Percentiles rank a stretch among this genome's conserved stretches.
phyloP scores from a whole-genome alignment of 1,139 yeast species.

The Diutina catenulata region DNA sequence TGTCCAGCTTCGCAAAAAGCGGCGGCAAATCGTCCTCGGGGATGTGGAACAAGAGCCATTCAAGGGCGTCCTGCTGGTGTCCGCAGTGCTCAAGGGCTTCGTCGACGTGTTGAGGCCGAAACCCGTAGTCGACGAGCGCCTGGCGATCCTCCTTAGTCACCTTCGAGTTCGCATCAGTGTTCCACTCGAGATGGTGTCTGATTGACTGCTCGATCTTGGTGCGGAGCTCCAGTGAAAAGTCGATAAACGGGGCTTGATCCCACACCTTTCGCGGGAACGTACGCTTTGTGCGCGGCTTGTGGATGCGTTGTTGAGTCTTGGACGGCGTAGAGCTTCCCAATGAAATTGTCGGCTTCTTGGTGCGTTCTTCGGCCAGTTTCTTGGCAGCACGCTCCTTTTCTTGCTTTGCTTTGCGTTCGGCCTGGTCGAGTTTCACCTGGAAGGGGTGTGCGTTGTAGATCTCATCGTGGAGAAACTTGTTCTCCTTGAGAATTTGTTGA shows the following conservation, averaged over 20 bases:
- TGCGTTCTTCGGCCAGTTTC: conserved; percentile 24
- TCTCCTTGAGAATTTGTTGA: conserved; percentile 27
- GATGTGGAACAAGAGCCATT: conserved; percentile 77
- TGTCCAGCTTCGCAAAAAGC: conserved; percentile 32
- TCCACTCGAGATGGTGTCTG: conserved; percentile 44
- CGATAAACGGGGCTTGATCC: conserved; percentile 49
- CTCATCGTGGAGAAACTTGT: conserved; percentile 35
- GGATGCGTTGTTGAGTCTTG: conserved; percentile 7
- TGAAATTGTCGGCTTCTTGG: conserved; percentile 28
- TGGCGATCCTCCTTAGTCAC: not conserved
- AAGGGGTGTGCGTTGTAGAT: conserved; percentile 67
- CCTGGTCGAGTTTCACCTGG: conserved; percentile 41
- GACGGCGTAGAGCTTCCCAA: not conserved
- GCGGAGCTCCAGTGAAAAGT: conserved; percentile 37
- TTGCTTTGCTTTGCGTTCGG: conserved; percentile 28
- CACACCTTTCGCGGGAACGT: conserved; percentile 34
- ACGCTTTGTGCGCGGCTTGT: conserved; percentile 5
- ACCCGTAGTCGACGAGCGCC: conserved; percentile 37
- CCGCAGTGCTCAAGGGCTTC: conserved; percentile 61
- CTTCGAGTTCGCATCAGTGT: conserved; percentile 1
- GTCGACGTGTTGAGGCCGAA: conserved; percentile 52
- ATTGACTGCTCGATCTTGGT: conserved; percentile 43
- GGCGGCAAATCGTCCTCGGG: conserved; percentile 90
- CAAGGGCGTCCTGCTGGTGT: conserved; percentile 45
- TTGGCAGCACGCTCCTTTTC: conserved; percentile 34